Conservation (phyloP, 2,329 filamentous ascomycete species). For the Atkinsonella hypoxylon region DNA sequence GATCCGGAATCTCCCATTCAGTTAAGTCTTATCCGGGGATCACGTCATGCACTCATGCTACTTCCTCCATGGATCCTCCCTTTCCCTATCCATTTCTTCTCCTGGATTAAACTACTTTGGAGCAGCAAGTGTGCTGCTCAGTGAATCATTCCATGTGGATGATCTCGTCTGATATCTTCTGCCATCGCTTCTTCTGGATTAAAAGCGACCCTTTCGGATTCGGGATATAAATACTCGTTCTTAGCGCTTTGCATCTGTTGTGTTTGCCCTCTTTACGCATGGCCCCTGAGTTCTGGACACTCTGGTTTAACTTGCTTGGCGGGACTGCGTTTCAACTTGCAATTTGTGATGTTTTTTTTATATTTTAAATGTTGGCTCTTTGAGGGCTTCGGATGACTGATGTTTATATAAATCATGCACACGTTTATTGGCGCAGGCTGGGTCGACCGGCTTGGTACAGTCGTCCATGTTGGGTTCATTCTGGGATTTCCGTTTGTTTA, state of each 20-base stretch:
- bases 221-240: slow-evolving; percentile 5
- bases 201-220: background rate
- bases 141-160: slow-evolving; percentile 14
- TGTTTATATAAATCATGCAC: slow-evolving; percentile 15
- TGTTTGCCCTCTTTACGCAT: slow-evolving; percentile 2
- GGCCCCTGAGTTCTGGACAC: slow-evolving; percentile 1
- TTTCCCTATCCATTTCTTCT: background rate
- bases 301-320: slow-evolving; percentile 13
- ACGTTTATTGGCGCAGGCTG: slow-evolving; percentile 17
- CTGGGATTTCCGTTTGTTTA: background rate
- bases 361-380: background rate
- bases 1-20: slow-evolving; percentile 14
- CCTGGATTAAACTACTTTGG: slow-evolving; percentile 13
- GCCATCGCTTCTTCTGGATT: slow-evolving; percentile 9
- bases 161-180: slow-evolving; percentile 13
- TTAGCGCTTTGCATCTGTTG: slow-evolving; percentile 3
- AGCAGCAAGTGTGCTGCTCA: slow-evolving; percentile 20
- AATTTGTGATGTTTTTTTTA: background rate
- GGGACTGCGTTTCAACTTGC: slow-evolving; percentile 3
- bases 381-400: slow-evolving; percentile 20
- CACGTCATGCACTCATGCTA: slow-evolving; percentile 13
- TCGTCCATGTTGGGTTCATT: background rate
- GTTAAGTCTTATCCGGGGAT: slow-evolving; percentile 13
- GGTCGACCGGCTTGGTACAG: slow-evolving; percentile 3
- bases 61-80: slow-evolving; percentile 15